A percentile compares a stretch with the other conserved stretches of the same genome.
Conservation (phyloP, 129 eudicot genomes). For the Cynara cardunculus region DNA sequence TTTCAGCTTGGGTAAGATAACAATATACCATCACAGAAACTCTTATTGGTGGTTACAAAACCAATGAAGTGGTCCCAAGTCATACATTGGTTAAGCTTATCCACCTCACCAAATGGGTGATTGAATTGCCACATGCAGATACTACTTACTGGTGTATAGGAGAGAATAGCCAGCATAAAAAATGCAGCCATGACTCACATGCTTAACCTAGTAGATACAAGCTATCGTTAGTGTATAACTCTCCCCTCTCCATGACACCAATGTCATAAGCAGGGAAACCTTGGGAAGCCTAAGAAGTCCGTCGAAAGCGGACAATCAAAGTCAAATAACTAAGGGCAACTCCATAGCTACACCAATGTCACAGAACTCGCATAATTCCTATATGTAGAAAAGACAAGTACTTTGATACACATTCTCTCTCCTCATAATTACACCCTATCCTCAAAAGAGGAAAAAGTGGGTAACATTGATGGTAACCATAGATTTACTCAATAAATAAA, state of each 20-base stretch:
- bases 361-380: not conserved
- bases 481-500: not conserved
- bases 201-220: not conserved
- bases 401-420: not conserved
- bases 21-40: not conserved
- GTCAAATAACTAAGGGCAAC: not conserved
- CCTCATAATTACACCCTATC: not conserved
- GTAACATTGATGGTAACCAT: not conserved
- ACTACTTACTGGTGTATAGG: not conserved
- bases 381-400: not conserved
- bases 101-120: not conserved
- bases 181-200: not conserved
- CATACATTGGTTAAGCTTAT: not conserved
- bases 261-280: not conserved
- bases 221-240: not conserved
- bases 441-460: not conserved
- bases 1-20: constrained; percentile 1
- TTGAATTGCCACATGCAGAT: not conserved
- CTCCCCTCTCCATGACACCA: not conserved
- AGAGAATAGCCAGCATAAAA: not conserved
- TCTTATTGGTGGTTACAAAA: not conserved
- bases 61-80: constrained; percentile 1
- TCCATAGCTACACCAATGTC: not conserved
- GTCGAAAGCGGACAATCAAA: not conserved
- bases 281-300: not conserved